Evolutionary conservation across 192 early-diverging fungal genomes (phyloP).

Genomic region (Jimgerdemannia lactiflua): DNA sequence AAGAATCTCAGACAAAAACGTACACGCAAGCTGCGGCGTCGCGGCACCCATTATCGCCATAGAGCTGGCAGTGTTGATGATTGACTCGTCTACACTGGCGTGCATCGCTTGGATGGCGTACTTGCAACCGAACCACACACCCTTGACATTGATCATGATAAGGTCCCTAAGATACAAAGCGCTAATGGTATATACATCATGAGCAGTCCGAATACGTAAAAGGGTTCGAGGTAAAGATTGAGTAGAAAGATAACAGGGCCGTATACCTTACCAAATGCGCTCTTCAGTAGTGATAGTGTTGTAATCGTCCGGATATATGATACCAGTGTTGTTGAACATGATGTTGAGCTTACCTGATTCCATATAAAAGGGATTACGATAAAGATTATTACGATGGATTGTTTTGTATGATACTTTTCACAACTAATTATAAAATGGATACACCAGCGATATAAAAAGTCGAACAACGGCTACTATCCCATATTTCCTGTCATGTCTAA

Average conservation of each 20-base stretch:
- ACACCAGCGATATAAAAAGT: slow-evolving; percentile 4
- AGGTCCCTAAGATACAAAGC: slow-evolving; percentile 42
- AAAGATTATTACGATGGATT: too few relatives aligned
- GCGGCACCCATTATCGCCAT: slow-evolving; percentile 77
- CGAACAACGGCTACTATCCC: too few relatives aligned
- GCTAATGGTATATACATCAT: neutral
- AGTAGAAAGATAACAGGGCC: neutral
- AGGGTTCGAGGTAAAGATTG: slow-evolving; percentile 1
- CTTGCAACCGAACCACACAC: slow-evolving; percentile 87
- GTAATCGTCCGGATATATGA: slow-evolving; percentile 80
- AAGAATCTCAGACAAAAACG: slow-evolving; percentile 18
- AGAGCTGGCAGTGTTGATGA: slow-evolving; percentile 87
- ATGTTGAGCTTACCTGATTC: slow-evolving; percentile 67
- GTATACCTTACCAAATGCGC: slow-evolving; percentile 67
- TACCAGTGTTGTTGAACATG: slow-evolving; percentile 88
- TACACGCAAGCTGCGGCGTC: slow-evolving; percentile 81
- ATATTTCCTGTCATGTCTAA: too few relatives aligned
- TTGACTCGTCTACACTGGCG: slow-evolving; percentile 67
- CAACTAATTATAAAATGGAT: too few relatives aligned
- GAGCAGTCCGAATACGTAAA: neutral
- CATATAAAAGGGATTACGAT: too few relatives aligned
- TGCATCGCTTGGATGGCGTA: slow-evolving; percentile 76
- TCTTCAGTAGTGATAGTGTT: slow-evolving; percentile 76
- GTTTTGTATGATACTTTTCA: too few relatives aligned
- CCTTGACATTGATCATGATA: slow-evolving; percentile 85